These are phyloP conservation scores for Calocybe cyanea DNA, from an alignment of 768 basidiomycete species.

Conservation along the genomic window DNA sequence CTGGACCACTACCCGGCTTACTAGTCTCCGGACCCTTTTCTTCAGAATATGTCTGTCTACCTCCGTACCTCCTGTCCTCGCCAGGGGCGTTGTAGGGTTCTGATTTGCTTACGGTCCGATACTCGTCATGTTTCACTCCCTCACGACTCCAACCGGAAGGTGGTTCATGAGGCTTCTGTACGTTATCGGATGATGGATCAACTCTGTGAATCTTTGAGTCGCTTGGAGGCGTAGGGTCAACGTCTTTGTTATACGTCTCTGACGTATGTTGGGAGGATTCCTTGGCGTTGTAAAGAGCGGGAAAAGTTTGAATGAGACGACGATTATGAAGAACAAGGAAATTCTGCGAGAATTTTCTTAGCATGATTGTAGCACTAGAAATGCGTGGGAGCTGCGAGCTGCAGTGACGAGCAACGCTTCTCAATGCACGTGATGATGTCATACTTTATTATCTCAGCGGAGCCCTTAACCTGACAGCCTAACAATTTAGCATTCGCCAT, in stretches of 20 bases:
- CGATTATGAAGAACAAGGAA: constrained; percentile 3
- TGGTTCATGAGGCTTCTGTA: constrained; percentile 46
- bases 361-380: constrained; percentile 9
- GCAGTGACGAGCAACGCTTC: too few species aligned
- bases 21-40: constrained; percentile 34
- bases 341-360: constrained; percentile 7
- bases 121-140: constrained; percentile 34
- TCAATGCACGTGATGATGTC: constrained; percentile 12
- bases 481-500: too few species aligned
- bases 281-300: not conserved
- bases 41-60: constrained; percentile 21
- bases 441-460: too few species aligned
- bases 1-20: constrained; percentile 30
- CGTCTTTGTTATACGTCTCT: constrained; percentile 46
- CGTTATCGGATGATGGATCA: constrained; percentile 38
- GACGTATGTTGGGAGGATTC: constrained; percentile 21
- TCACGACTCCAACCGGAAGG: constrained; percentile 46
- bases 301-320: constrained; percentile 5
- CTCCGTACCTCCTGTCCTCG: constrained; percentile 26
- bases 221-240: constrained; percentile 38
- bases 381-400: not conserved
- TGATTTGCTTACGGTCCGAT: constrained; percentile 26
- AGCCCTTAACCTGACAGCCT: too few species aligned
- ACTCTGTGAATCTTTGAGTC: constrained; percentile 42
- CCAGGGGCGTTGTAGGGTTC: constrained; percentile 28